These are phyloP conservation scores for Chenopodium quinoa DNA, from an alignment of 148 eudicot genomes.

Conservation along the genomic window DNA sequence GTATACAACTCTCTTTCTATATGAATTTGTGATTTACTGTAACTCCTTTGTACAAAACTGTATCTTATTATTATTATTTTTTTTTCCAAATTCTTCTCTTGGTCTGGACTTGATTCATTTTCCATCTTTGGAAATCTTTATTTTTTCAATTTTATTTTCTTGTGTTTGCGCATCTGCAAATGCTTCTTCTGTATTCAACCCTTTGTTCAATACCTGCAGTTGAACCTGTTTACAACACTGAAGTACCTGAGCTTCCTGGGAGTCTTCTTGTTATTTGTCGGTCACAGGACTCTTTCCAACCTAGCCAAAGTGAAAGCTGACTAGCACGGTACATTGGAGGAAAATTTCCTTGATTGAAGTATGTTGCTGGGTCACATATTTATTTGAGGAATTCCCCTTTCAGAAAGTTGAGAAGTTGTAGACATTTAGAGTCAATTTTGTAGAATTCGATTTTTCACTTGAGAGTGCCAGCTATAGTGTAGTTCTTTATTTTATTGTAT, in stretches of 20 bases:
- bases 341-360: neutral
- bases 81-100: neutral
- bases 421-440: slow-evolving; percentile 31
- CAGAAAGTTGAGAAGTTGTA: slow-evolving; percentile 5
- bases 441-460: slow-evolving; percentile 22
- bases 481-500: slow-evolving; percentile 14
- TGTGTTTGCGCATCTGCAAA: neutral
- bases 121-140: neutral
- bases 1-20: neutral
- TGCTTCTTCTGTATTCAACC: neutral
- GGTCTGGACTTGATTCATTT: neutral
- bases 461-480: slow-evolving; percentile 13
- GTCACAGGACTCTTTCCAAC: slow-evolving; percentile 80
- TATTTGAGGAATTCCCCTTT: slow-evolving; percentile 17
- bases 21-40: neutral
- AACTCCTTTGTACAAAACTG: neutral
- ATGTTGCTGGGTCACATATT: neutral
- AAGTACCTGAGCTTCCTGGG: slow-evolving; percentile 75
- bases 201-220: slow-evolving; percentile 40
- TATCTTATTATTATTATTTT: neutral
- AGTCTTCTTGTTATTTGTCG: slow-evolving; percentile 72
- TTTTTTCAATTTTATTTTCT: neutral
- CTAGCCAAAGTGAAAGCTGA: slow-evolving; percentile 86
- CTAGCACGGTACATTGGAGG: slow-evolving; percentile 25
- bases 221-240: slow-evolving; percentile 84